Conservation (phyloP, 345 rosid species). For the Aegle marmelos region DNA sequence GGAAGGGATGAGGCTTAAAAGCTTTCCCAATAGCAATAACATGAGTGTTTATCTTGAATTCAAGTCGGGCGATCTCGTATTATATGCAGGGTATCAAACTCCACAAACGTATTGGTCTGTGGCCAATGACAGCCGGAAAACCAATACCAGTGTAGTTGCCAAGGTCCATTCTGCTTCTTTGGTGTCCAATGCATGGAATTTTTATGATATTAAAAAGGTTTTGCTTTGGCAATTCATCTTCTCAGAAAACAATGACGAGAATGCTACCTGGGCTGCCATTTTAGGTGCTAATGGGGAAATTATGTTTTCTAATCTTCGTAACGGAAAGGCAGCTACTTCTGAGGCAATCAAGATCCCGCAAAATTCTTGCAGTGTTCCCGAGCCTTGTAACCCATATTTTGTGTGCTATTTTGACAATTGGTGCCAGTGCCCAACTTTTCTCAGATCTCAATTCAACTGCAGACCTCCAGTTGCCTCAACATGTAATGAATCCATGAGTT, state of each 20-base stretch:
- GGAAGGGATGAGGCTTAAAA: slow-evolving; percentile 39
- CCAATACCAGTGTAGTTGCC: slow-evolving; percentile 21
- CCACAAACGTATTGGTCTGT: slow-evolving; percentile 57
- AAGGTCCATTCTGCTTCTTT: slow-evolving; percentile 36
- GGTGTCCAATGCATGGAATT: slow-evolving; percentile 46
- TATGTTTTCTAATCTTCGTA: slow-evolving; percentile 34
- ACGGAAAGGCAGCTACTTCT: slow-evolving; percentile 10
- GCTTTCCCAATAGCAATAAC: slow-evolving; percentile 23
- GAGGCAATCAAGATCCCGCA: slow-evolving; percentile 39
- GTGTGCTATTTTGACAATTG: slow-evolving; percentile 31
- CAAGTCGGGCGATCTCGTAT: slow-evolving; percentile 35
- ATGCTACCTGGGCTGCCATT: slow-evolving; percentile 38
- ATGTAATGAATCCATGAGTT: slow-evolving; percentile 24
- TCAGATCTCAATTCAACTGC: slow-evolving; percentile 22
- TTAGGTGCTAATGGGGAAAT: slow-evolving; percentile 39
- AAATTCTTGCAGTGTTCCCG: slow-evolving; percentile 40
- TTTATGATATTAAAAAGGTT: slow-evolving; percentile 31
- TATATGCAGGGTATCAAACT: slow-evolving; percentile 34
- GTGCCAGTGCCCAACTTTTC: slow-evolving; percentile 42
- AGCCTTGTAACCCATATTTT: slow-evolving; percentile 28
- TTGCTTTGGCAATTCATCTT: slow-evolving; percentile 43
- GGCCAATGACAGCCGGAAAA: slow-evolving; percentile 27
- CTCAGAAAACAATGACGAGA: slow-evolving; percentile 26
- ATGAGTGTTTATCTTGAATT: slow-evolving; percentile 32
- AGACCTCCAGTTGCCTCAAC: slow-evolving; percentile 26